These are phyloP conservation scores for Candida germanica DNA, from an alignment of 805 yeast genomes.

Conservation along the genomic window DNA sequence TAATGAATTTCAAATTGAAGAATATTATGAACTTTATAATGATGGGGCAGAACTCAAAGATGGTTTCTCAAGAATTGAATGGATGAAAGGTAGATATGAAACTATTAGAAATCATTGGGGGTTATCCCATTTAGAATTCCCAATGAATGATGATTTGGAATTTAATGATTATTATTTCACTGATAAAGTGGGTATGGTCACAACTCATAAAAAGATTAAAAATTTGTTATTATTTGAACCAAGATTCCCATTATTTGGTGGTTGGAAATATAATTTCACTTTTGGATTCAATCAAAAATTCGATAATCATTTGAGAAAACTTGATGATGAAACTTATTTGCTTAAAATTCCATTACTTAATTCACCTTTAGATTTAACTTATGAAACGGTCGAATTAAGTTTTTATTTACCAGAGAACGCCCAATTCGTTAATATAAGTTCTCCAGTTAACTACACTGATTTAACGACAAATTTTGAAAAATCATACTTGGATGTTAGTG, in stretches of 20 bases:
- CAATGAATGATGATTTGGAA: conserved; percentile 38
- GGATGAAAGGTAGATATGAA: conserved; percentile 56
- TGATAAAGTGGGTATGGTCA: conserved; percentile 90
- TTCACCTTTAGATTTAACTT: conserved; percentile 68
- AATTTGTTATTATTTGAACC: conserved; percentile 65
- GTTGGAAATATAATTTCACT: conserved; percentile 94
- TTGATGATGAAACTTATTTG: conserved; percentile 46
- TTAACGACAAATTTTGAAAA: conserved; percentile 31
- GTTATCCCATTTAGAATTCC: conserved; percentile 57
- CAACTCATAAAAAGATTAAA: conserved; percentile 56
- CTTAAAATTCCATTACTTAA: conserved; percentile 68
- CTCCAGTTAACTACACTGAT: conserved; percentile 48
- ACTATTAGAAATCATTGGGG: conserved; percentile 52
- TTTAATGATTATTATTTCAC: conserved; percentile 66
- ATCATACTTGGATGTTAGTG: conserved; percentile 68
- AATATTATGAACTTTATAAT: conserved; percentile 77
- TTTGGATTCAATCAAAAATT: conserved; percentile 83
- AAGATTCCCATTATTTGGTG: conserved; percentile 92
- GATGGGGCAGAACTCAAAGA: conserved; percentile 63
- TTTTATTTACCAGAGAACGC: conserved; percentile 90
- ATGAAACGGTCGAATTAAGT: conserved; percentile 56
- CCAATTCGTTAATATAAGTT: conserved; percentile 48
- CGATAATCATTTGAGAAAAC: conserved; percentile 46
- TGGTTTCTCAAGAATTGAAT: conserved; percentile 81
- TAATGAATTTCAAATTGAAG: conserved; percentile 69